phyloP scores from a whole-genome alignment of 768 basidiomycete species.

The Paxillus rubicundulus region DNA sequence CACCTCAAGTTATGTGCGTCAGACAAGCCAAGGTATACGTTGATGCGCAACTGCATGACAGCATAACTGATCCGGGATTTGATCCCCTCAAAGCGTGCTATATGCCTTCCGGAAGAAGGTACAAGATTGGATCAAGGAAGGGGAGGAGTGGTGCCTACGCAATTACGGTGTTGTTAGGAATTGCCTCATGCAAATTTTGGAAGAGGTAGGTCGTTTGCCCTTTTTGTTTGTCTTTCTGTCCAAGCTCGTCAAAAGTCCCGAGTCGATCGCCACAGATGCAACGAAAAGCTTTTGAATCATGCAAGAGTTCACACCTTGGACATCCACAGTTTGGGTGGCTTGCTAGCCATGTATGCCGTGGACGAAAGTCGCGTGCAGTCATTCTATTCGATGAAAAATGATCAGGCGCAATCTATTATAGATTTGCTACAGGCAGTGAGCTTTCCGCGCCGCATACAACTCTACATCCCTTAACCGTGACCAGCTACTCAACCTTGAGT shows the following conservation, averaged over 20 bases:
- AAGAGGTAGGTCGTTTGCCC: conserved; percentile 4
- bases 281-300: conserved; percentile 10
- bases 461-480: not conserved
- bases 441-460: not conserved
- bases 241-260: conserved; percentile 12
- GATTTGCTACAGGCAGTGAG: conserved; percentile 27
- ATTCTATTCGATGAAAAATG: conserved; percentile 21
- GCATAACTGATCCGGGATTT: not conserved
- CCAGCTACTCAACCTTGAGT: conserved; percentile 26
- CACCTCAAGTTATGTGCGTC: conserved; percentile 24
- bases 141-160: conserved; percentile 24
- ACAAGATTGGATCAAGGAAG: conserved; percentile 18
- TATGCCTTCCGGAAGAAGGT: conserved; percentile 13
- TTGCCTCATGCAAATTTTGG: conserved; percentile 10
- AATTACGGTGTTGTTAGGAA: conserved; percentile 20
- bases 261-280: conserved; percentile 19
- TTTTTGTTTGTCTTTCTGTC: not conserved
- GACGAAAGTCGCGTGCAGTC: conserved; percentile 14
- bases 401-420: conserved; percentile 23
- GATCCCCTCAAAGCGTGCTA: conserved; percentile 12
- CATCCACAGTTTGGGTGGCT: conserved; percentile 22
- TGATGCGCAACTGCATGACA: not conserved
- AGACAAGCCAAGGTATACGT: conserved; percentile 15
- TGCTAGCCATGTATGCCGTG: conserved; percentile 19
- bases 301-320: conserved; percentile 19